Evolutionary conservation across 1,139 yeast species (phyloP).

Genomic region (Hemisphaericaspora subhashii): DNA sequence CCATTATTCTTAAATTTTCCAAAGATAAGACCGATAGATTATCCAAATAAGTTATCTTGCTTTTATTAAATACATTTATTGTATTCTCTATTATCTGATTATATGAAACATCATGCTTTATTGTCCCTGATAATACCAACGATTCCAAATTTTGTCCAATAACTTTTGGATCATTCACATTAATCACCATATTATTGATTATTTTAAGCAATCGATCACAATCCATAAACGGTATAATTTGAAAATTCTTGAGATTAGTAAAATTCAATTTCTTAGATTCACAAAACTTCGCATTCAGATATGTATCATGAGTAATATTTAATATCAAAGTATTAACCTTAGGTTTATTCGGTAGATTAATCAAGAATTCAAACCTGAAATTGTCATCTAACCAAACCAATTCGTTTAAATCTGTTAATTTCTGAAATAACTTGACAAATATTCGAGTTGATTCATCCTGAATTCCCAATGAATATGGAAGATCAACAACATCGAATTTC

Average conservation of each 20-base stretch:
- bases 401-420: constrained; percentile 21
- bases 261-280: constrained; percentile 17
- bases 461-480: constrained; percentile 39
- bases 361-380: constrained; percentile 30
- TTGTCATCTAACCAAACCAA: constrained; percentile 37
- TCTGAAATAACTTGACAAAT: constrained; percentile 22
- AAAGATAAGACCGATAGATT: constrained; percentile 26
- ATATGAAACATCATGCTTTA: constrained; percentile 10
- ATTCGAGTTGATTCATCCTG: constrained; percentile 27
- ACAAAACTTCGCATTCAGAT: constrained; percentile 12
- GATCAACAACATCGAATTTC: constrained; percentile 24
- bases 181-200: constrained; percentile 20
- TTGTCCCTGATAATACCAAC: constrained; percentile 21
- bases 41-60: constrained; percentile 16
- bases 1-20: constrained; percentile 26
- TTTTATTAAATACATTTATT: constrained; percentile 14
- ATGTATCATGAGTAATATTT: constrained; percentile 26
- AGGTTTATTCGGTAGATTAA: constrained; percentile 20
- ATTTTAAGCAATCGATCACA: constrained; percentile 20
- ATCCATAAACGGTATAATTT: constrained; percentile 29
- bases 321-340: constrained; percentile 22
- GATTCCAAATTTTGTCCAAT: constrained; percentile 17
- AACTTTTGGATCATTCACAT: constrained; percentile 10
- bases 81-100: constrained; percentile 17
- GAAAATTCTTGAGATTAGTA: constrained; percentile 25